Conservation (phyloP, 305 asterid genomes). For the Fraxinus angustifolia region DNA sequence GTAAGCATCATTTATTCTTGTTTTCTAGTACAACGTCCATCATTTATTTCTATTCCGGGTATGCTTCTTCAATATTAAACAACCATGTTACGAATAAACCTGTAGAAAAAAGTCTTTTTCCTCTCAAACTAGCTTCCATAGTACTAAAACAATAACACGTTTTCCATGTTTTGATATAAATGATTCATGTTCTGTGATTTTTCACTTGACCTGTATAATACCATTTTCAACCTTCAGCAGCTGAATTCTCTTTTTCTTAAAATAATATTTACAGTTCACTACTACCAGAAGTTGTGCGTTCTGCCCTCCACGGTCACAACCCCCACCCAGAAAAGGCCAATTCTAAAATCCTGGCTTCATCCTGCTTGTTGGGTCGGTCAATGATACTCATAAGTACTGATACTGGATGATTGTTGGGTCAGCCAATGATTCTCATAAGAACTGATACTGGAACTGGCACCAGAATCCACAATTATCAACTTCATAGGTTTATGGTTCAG, state of each 20-base stretch:
- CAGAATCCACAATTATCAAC: constrained; percentile 7
- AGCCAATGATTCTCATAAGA: constrained; percentile 2
- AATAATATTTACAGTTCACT: background rate
- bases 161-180: background rate
- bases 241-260: background rate
- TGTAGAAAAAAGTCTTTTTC: background rate
- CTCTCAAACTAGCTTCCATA: background rate
- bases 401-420: constrained; percentile 8
- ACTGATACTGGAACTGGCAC: constrained; percentile 7
- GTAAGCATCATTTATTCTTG: background rate
- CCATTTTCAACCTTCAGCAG: background rate
- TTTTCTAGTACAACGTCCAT: background rate
- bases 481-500: constrained; percentile 7
- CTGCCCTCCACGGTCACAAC: background rate
- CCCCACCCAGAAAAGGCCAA: background rate
- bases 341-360: background rate
- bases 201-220: background rate
- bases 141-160: background rate
- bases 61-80: background rate
- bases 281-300: background rate
- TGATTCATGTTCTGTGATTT: background rate
- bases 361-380: constrained; percentile 15
- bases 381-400: background rate
- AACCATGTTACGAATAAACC: background rate
- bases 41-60: background rate